These are phyloP conservation scores for Kurtzmaniella quercitrusa DNA, from an alignment of 1,139 yeast species.

Conservation along the genomic window DNA sequence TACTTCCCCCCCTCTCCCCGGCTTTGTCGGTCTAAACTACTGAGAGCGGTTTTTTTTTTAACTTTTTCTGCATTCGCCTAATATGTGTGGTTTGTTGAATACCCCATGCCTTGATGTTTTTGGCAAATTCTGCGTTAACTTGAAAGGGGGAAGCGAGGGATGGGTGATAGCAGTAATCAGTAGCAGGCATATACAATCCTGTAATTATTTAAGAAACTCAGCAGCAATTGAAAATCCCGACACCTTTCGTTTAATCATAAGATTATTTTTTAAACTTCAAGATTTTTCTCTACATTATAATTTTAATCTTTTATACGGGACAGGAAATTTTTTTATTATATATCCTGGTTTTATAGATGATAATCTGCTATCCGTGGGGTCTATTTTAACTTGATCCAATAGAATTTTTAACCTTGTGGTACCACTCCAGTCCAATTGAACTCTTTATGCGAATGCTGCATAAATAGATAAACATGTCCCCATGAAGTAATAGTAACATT, in stretches of 20 bases:
- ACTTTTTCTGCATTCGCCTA: background rate
- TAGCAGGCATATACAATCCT: background rate
- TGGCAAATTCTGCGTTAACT: background rate
- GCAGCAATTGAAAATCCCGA: too few species aligned
- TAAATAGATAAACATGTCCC: slow-evolving; percentile 1
- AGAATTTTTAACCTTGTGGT: background rate
- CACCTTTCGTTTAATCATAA: too few species aligned
- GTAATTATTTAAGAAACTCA: too few species aligned
- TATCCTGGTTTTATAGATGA: too few species aligned
- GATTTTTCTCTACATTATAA: background rate
- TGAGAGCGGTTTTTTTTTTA: background rate
- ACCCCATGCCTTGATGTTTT: background rate
- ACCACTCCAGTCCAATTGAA: slow-evolving; percentile 1
- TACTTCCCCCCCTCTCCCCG: too few species aligned
- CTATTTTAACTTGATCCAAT: too few species aligned
- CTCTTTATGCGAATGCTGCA: background rate
- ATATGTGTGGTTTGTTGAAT: background rate
- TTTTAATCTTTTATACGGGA: background rate
- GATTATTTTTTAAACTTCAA: background rate
- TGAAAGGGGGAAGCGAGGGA: background rate
- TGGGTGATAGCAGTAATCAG: background rate
- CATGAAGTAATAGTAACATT: background rate
- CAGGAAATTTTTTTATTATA: background rate
- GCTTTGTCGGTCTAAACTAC: background rate
- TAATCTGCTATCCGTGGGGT: too few species aligned